Base-by-base conservation (phyloP, 192 early-diverging fungal species). In the Rhizophagus sp. region DNA sequence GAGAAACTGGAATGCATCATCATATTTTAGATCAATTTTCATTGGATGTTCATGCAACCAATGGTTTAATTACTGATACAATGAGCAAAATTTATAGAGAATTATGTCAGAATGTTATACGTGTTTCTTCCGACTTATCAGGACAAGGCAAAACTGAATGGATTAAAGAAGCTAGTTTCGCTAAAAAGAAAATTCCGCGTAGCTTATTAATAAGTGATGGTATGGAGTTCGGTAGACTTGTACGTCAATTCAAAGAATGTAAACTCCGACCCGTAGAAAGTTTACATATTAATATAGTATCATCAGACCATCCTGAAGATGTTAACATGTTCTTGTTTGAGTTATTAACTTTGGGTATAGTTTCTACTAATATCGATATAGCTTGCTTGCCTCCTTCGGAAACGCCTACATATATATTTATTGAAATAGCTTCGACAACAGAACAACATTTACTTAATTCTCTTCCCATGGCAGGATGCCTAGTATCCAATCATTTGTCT, bases 111-210 rank as follows among this genome's bases (percentile, higher is more conserved):
- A 75, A 67, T 62, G 61, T 80, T 25, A 63, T 30, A n/a, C 13
- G 44, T 52, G 79, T 80, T 19, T 65, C 79, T 30, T 80, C 79
- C 22, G 68, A 52, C 22, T 64, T 62, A 25, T 74, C 71, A 2
- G 79, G 69, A 41, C 49, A 73, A 64, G 79, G 79, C 22, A 80
- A 80, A 73, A 74, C 79, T 62, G 79, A 80, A 22, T 80, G 72
- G 57, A 80, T 80, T 9, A 76, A 62, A 62, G 34, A 73, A 64
- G 13, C 27, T 22, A 65, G 71, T 49, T 57, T 63, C 1, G n/a
- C 6, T n/a, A 72, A n/a, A 34, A 33, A 30, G 15, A 41, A 13
- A 33, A 63, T 65, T 34, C 62, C 63, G 47, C 41, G 73, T 27
- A 80, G 57, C n/a, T 63, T 80, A 11, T 33, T 80, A 17, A 62